A percentile compares a stretch with the other conserved stretches of the same genome.
Evolutionary conservation across 2,329 filamentous ascomycete genomes (phyloP).

Genomic region (Leptodontidium sp.): DNA sequence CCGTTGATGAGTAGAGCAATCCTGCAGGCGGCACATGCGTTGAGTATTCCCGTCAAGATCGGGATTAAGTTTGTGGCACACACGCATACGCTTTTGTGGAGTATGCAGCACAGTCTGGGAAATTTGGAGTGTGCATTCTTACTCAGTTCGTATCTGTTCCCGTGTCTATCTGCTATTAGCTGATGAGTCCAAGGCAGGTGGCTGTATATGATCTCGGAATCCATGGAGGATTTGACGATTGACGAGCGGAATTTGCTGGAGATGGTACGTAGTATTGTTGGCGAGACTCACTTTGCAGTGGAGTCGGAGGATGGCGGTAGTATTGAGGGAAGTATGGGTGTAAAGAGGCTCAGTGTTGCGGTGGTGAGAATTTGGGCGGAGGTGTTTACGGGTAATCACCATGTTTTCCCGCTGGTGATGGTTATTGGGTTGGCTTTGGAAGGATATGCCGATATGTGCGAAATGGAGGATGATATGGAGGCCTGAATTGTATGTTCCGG

Average conservation of each 20-base stretch:
- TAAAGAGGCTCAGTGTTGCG: slow-evolving; percentile 64
- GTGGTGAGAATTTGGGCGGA: slow-evolving; percentile 69
- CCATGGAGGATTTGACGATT: slow-evolving; percentile 53
- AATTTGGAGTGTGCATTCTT: slow-evolving; percentile 69
- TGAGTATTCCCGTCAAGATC: slow-evolving; percentile 71
- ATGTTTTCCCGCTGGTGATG: slow-evolving; percentile 67
- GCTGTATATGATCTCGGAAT: slow-evolving; percentile 19
- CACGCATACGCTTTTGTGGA: slow-evolving; percentile 68
- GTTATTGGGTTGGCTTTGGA: slow-evolving; percentile 64
- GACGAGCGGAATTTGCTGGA: slow-evolving; percentile 65
- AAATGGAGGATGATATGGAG: slow-evolving; percentile 13
- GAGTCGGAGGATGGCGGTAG: slow-evolving; percentile 54
- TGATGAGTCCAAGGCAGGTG: slow-evolving; percentile 20
- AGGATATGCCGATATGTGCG: slow-evolving; percentile 18
- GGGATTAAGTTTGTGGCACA: slow-evolving; percentile 69
- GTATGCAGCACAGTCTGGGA: slow-evolving; percentile 66
- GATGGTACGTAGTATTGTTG: slow-evolving; percentile 64
- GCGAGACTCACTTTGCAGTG: slow-evolving; percentile 69
- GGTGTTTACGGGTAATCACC: slow-evolving; percentile 67
- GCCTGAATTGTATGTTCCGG: background rate
- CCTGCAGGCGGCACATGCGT: slow-evolving; percentile 72
- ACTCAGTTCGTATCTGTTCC: slow-evolving; percentile 57
- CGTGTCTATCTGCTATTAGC: background rate
- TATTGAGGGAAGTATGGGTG: slow-evolving; percentile 47
- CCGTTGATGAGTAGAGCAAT: slow-evolving; percentile 69